Evolutionary conservation across 345 rosid species (phyloP).

Genomic region (Ailanthus altissimus): DNA sequence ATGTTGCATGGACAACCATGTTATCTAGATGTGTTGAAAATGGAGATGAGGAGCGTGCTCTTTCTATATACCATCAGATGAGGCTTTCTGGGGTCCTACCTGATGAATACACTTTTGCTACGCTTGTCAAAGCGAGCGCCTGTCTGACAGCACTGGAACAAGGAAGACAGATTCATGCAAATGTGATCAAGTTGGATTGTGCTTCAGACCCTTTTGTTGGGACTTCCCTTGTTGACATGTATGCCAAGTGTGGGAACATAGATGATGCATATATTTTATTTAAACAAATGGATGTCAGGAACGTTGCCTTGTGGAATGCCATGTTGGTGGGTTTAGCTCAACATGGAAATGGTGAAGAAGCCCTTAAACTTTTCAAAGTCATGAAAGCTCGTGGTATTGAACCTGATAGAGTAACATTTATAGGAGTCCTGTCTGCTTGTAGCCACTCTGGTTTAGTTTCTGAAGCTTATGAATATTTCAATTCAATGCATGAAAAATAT

Average conservation of each 20-base stretch:
- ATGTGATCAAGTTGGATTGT: constrained; percentile 50
- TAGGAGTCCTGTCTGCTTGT: constrained; percentile 60
- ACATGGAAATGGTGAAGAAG: constrained; percentile 59
- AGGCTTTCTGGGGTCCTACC: constrained; percentile 51
- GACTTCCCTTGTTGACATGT: constrained; percentile 68
- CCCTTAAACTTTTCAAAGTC: constrained; percentile 42
- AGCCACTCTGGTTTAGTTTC: constrained; percentile 54
- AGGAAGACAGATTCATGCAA: constrained; percentile 67
- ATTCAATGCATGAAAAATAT: constrained; percentile 44
- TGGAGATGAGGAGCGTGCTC: constrained; percentile 56
- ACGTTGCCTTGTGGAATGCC: constrained; percentile 50
- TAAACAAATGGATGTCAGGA: constrained; percentile 38
- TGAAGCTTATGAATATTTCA: constrained; percentile 45
- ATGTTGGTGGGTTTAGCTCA: constrained; percentile 61
- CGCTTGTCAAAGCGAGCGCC: constrained; percentile 62
- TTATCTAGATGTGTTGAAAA: constrained; percentile 67
- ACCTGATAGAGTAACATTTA: constrained; percentile 53
- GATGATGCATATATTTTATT: constrained; percentile 53
- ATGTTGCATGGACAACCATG: constrained; percentile 76
- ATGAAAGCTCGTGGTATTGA: constrained; percentile 41
- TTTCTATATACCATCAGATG: constrained; percentile 57
- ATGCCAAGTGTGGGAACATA: constrained; percentile 71
- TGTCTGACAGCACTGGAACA: constrained; percentile 59
- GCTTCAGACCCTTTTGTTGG: constrained; percentile 49
- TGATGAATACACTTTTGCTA: constrained; percentile 64